Base-by-base conservation (phyloP, 805 yeast genomes). In the Lipomyces sp. region DNA sequence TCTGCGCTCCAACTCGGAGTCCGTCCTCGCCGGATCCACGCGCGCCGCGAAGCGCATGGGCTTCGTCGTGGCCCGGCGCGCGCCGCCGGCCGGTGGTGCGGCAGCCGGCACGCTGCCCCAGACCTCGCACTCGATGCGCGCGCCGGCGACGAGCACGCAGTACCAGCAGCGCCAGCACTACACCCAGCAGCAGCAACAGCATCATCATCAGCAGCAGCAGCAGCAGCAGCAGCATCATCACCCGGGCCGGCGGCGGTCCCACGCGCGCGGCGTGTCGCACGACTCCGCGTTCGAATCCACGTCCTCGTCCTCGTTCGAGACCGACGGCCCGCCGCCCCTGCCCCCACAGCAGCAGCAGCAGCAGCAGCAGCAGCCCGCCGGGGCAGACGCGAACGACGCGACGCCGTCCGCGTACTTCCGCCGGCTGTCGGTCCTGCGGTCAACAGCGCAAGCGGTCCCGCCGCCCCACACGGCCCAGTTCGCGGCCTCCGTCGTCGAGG, bases 1-100 rank as follows among this genome's bases (percentile, higher is more conserved):
- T n/a, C 51, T 53, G 10, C 61, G 63, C 38, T 59, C 63, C 47
- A 57, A 59, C 45, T 57, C 61, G 39, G 63, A 60, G 49, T 53
- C 57, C 16, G 18, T 47, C 34, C 42, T 45, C 38, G 45, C 23
- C 22, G 45, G 42, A 39, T 53, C 48, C 22, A 23, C 47, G 21
- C 57, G 45, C 28, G 50, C 61, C 14, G 49, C 54, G 10, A 60
- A 59, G 51, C 57, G 63, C 8, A 60, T 60, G 63, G 63, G 63
- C n/a, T 45, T 60, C 28, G 59, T 60, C 24, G 58, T 51, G 32
- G 31, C 49, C n/a, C 54, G 58, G 21, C 48, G 44, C 23, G 33
- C 37, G 21, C 41, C 39, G 32, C 41, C 52, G 23, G 41, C 56
- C 23, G 58, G 51, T 16, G 28, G 47, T 11, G 56, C 47, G 38